phyloP scores from a whole-genome alignment of 2,329 filamentous ascomycete genomes.

The Neofusicoccum cordaticola region DNA sequence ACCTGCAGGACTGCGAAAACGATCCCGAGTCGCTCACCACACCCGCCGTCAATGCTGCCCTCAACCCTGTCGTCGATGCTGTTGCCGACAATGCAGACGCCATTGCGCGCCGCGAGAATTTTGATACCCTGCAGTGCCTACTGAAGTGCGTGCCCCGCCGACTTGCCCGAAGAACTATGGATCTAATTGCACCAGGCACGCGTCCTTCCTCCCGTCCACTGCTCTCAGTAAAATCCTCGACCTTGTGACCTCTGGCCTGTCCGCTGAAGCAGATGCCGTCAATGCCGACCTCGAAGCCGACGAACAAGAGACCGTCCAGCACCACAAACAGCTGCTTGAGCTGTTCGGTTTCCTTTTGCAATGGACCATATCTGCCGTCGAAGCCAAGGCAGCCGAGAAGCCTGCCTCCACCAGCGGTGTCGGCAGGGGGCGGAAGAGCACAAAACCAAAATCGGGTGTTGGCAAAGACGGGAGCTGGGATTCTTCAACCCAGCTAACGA shows the following conservation, averaged over 20 bases:
- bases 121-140: conserved; percentile 93
- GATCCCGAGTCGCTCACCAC: conserved; percentile 81
- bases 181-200: conserved; percentile 60
- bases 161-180: background rate
- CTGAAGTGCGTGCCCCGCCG: conserved; percentile 78
- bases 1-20: conserved; percentile 87
- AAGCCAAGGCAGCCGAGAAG: conserved; percentile 90
- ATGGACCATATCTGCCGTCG: conserved; percentile 93
- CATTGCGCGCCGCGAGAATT: conserved; percentile 71
- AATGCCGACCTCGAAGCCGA: conserved; percentile 86
- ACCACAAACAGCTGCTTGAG: conserved; percentile 89
- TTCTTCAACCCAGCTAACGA: conserved; percentile 80
- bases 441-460: conserved; percentile 63
- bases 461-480: conserved; percentile 80
- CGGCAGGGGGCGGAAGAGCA: conserved; percentile 69
- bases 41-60: conserved; percentile 74
- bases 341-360: conserved; percentile 92
- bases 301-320: conserved; percentile 79
- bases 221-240: conserved; percentile 91
- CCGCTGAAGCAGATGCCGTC: conserved; percentile 79
- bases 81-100: conserved; percentile 90
- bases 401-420: conserved; percentile 69
- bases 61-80: conserved; percentile 90
- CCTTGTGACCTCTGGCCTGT: conserved; percentile 79
- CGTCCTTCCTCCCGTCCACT: conserved; percentile 73